Evolutionary conservation across 257 asterid genomes (phyloP).

Genomic region (Nicotiana noctiflora): DNA sequence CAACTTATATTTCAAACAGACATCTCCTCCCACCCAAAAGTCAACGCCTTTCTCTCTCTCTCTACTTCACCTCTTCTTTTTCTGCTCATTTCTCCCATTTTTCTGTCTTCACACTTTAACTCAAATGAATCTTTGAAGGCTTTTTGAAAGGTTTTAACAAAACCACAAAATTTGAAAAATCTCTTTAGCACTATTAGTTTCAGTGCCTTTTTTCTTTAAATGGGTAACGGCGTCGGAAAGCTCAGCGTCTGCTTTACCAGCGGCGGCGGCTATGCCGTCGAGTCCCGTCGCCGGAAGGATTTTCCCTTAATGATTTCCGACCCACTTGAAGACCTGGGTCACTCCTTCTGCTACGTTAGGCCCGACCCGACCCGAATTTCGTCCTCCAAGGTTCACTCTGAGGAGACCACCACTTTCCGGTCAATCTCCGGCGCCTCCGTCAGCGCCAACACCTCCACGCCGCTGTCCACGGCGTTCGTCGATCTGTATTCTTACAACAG

Average conservation of each 20-base stretch:
- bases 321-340: constrained; percentile 88
- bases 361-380: constrained; percentile 52
- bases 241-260: constrained; percentile 67
- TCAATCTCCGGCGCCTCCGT: constrained; percentile 93
- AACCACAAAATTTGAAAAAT: not conserved
- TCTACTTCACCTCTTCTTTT: not conserved
- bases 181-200: not conserved
- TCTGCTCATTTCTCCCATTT: constrained; percentile 2
- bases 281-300: constrained; percentile 42
- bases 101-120: not conserved
- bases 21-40: constrained; percentile 24
- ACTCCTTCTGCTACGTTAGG: constrained; percentile 77
- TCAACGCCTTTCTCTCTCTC: constrained; percentile 43
- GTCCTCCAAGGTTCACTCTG: constrained; percentile 60
- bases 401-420: constrained; percentile 50
- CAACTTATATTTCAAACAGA: constrained; percentile 45
- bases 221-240: constrained; percentile 98
- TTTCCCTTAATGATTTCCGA: constrained; percentile 45
- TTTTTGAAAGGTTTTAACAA: not conserved
- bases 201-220: not conserved
- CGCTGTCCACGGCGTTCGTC: constrained; percentile 68
- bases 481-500: constrained; percentile 53
- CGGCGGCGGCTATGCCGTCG: constrained; percentile 21
- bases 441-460: constrained; percentile 89
- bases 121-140: not conserved